These are phyloP conservation scores for Tricholoma sp. DNA, from an alignment of 768 basidiomycete species.

Conservation along the genomic window DNA sequence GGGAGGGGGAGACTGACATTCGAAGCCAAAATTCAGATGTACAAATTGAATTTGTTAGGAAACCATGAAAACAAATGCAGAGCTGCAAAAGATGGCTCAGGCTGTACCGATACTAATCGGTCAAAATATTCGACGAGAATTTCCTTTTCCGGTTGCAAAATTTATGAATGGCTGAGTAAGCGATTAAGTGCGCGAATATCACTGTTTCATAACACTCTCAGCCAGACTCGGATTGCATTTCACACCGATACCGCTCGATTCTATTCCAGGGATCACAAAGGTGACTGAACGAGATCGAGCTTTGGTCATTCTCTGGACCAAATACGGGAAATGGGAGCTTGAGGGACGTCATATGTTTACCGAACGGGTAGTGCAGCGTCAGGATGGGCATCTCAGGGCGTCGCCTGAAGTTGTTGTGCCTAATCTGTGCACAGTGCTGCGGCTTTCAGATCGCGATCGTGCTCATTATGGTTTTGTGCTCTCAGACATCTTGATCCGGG, in stretches of 20 bases:
- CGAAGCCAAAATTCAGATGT: no score
- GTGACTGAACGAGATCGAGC: not conserved
- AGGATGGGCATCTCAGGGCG: not conserved
- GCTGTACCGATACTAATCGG: no score
- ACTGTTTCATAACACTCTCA: no score
- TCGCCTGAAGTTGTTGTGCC: not conserved
- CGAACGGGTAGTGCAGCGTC: not conserved
- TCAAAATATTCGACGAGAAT: no score
- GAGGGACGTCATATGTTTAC: not conserved
- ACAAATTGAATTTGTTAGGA: no score
- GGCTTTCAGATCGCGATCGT: not conserved
- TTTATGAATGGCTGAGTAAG: no score
- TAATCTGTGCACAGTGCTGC: not conserved
- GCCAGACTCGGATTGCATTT: no score
- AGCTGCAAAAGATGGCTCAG: no score
- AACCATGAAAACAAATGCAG: no score
- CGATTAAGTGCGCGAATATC: no score
- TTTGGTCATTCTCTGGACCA: not conserved
- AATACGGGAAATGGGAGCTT: not conserved
- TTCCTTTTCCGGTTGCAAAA: no score
- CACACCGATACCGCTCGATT: not conserved
- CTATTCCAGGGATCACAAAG: not conserved
- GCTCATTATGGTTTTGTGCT: not conserved
- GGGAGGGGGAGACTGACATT: no score
- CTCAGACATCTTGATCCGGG: not conserved